Evolutionary conservation across 768 basidiomycete species (phyloP), one percentile per base, ranked within the genome.

Genomic region (Lactifluus echinatus): DNA sequence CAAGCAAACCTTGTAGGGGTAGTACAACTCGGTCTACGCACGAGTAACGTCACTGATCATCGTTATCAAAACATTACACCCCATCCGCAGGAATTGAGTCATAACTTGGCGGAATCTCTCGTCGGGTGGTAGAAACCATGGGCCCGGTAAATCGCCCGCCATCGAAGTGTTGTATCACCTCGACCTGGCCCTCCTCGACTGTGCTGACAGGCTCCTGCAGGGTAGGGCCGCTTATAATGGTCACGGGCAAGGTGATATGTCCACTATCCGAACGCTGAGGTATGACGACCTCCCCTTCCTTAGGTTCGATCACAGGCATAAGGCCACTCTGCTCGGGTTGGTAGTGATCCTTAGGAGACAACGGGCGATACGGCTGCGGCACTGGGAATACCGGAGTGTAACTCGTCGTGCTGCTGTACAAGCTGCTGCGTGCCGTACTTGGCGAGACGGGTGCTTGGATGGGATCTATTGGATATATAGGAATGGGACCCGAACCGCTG

Each of bases 111-210:
- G 52, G 52, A 31, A 31, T 10, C 4, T 31, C 31, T 10, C 10
- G 31, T 50, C 53, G 62, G 2, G 28, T 54, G 5, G 4, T 10
- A 31, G 5, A 31, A 31, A 31, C 31, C 31, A 31, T 4, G 31
- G 31, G 10, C 11, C 21, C 50, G 17, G 42, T 5, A 12, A 57
- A 3, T 4, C 66, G 60, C 1, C 70, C 70, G 10, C 57, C 70
- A 37, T 71, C 70, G 57, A 50, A 45, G 44, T 71, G 70, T 57
- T 69, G 68, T 48, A 71, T 48, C 6, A 70, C 50, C 37, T 29
- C 48, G 31, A 58, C 51, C 21, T 51, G 51, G 4, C 24, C 37
- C 39, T 47, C 59, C 40, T 57, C 55, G 10, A 14, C 1, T 26
- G 63, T 58, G 29, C 69, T 68, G 53, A 64, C 64, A 7, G 68